Evolutionary conservation across 805 yeast species (phyloP), one percentile per base, ranked within the genome.

Genomic region (Wickerhamiella slavikovae): DNA sequence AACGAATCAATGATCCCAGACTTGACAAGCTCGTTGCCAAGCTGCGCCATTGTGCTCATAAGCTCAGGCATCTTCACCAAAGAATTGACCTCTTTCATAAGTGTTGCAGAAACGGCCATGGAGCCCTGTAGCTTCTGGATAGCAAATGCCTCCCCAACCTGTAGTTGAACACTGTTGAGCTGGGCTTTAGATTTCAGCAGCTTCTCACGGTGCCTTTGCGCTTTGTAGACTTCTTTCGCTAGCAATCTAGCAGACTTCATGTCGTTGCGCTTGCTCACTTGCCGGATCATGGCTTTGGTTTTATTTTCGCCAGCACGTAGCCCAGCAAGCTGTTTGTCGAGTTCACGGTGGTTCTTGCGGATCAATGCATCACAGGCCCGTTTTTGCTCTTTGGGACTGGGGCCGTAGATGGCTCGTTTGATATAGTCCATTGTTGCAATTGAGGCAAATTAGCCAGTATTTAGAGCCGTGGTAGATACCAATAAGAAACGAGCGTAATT

Each of bases 401-500:
- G 95, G 1, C 98, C 98, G 75, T 91, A 85, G 22, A 85, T 72
- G 3, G 83, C 77, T 47, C 73, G 71, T 55, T 79, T 83, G 20
- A 85, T 50, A 48, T 62, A 74, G 47, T 85, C 80, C 96, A 85
- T 85, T n/a, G n/a, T n/a, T n/a, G 6, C 22, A 8, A 11, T n/a
- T n/a, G n/a, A n/a, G n/a, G n/a, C n/a, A n/a, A n/a, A n/a, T n/a
- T n/a, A n/a, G n/a, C n/a, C n/a, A n/a, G n/a, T n/a, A n/a, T n/a
- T n/a, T n/a, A n/a, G n/a, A n/a, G n/a, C n/a, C n/a, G n/a, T n/a
- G n/a, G n/a, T n/a, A n/a, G n/a, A n/a, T n/a, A n/a, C n/a, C n/a
- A n/a, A n/a, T n/a, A n/a, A n/a, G n/a, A n/a, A n/a, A n/a, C n/a
- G n/a, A n/a, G n/a, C n/a, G n/a, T n/a, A n/a, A n/a, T n/a, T n/a